phyloP scores from a whole-genome alignment of 768 basidiomycete species.

The Tephrocybe sp. region DNA sequence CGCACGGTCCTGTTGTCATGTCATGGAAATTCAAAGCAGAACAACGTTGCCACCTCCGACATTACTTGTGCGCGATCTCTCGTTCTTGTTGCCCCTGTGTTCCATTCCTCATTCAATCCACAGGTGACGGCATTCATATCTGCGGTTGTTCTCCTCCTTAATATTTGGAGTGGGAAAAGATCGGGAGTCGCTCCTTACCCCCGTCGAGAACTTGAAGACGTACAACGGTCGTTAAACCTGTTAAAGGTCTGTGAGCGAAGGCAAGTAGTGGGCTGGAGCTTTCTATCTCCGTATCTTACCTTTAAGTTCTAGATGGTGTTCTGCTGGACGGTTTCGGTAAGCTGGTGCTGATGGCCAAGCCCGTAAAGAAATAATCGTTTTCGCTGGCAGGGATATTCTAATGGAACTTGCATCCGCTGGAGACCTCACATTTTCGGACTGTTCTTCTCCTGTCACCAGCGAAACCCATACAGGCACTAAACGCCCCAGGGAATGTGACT shows the following conservation, averaged over 20 bases:
- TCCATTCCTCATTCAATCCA: constrained; percentile 6
- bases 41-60: constrained; percentile 32
- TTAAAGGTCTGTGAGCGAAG: constrained; percentile 41
- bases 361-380: no score
- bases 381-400: constrained; percentile 31
- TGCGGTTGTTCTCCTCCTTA: constrained; percentile 58
- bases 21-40: constrained; percentile 53
- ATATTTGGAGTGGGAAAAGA: constrained; percentile 61
- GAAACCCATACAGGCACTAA: constrained; percentile 12
- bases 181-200: constrained; percentile 45
- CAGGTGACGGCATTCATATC: constrained; percentile 37
- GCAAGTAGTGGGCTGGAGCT: constrained; percentile 22
- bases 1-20: constrained; percentile 69
- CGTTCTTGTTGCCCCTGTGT: neutral
- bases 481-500: constrained; percentile 17
- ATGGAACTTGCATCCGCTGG: constrained; percentile 35
- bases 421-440: constrained; percentile 24
- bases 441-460: neutral
- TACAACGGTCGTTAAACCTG: constrained; percentile 55
- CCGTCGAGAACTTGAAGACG: constrained; percentile 53
- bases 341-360: constrained; percentile 3
- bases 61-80: constrained; percentile 30
- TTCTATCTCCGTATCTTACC: neutral
- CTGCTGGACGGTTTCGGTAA: constrained; percentile 40
- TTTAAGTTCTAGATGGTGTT: constrained; percentile 32